Evolutionary conservation across 768 basidiomycete genomes (phyloP).

Genomic region (Naganishia vishniacii): DNA sequence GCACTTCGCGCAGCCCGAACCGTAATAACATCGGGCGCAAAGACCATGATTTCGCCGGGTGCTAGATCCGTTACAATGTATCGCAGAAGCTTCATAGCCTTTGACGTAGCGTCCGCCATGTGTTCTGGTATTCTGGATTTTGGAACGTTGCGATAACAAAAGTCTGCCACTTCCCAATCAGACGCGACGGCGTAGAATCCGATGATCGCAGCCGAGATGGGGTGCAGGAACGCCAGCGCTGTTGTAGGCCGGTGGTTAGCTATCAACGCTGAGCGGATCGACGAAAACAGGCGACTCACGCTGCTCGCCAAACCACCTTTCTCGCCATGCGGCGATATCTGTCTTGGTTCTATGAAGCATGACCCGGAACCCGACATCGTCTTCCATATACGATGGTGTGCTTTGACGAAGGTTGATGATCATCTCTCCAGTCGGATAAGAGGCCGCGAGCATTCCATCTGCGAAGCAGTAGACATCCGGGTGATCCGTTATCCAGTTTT

Average conservation of each 20-base stretch:
- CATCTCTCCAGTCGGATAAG: constrained; percentile 16
- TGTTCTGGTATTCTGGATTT: constrained; percentile 18
- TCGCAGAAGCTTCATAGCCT: constrained; percentile 23
- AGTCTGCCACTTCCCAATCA: constrained; percentile 20
- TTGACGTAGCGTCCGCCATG: not conserved
- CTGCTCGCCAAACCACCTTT: constrained; percentile 26
- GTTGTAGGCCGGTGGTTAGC: not conserved
- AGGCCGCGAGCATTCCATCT: constrained; percentile 32
- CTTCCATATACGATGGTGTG: constrained; percentile 17
- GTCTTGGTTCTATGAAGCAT: constrained; percentile 13
- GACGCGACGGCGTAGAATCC: constrained; percentile 26
- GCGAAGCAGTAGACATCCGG: constrained; percentile 24
- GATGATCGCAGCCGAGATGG: constrained; percentile 25
- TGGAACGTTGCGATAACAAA: constrained; percentile 15
- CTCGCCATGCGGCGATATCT: constrained; percentile 16
- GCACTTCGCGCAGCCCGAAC: constrained; percentile 23
- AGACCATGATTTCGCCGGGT: constrained; percentile 22
- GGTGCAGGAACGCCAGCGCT: constrained; percentile 25
- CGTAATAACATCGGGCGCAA: constrained; percentile 23
- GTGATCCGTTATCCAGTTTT: constrained; percentile 23
- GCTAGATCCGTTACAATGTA: constrained; percentile 28
- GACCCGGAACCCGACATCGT: constrained; percentile 11
- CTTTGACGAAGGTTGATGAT: constrained; percentile 17
- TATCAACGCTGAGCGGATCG: not conserved
- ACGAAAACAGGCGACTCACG: not conserved